Base-by-base conservation (phyloP, 768 basidiomycete genomes). In the Dacryopinax primogenitus region DNA sequence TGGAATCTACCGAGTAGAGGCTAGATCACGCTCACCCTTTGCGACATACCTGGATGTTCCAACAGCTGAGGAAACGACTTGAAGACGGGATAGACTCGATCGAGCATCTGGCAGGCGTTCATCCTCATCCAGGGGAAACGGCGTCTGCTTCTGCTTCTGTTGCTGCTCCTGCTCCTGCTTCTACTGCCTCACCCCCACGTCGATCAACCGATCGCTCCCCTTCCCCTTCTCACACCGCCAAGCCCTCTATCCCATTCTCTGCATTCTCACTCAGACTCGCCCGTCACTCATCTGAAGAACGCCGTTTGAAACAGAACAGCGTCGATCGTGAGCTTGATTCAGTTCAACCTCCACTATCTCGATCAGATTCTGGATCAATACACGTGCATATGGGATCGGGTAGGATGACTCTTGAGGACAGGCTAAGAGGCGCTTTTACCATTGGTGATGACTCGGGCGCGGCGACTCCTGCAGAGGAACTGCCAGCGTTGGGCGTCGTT, bases 331-430 rank as follows among this genome's bases (percentile, higher is more conserved):
- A n/a, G n/a, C n/a, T n/a, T n/a, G n/a, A n/a, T n/a, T n/a, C n/a
- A n/a, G n/a, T n/a, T n/a, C n/a, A 11, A 39, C 12, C 37, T 39
- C n/a, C 37, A 11, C 37, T 11, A 11, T 39, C 37, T n/a, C 37
- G 37, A 39, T 39, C 37, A 39, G 12, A 39, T 11, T 39, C 37
- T 39, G 12, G n/a, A 39, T 39, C 37, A 11, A n/a, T n/a, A n/a
- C n/a, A n/a, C n/a, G n/a, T n/a, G n/a, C n/a, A n/a, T n/a, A n/a
- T n/a, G n/a, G n/a, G n/a, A n/a, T n/a, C n/a, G n/a, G n/a, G n/a
- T n/a, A n/a, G n/a, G n/a, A n/a, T 81, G 7, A 86, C 81, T 26
- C 77, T 91, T 1, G 90, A 91, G 74, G 89, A 91, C 66, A 79
- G 90, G 47, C 77, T 91, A n/a, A 82, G 85, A 47, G 85, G 87